These are phyloP conservation scores for Ligustrum vulgare DNA, from an alignment of 257 asterid species.

Conservation along the genomic window DNA sequence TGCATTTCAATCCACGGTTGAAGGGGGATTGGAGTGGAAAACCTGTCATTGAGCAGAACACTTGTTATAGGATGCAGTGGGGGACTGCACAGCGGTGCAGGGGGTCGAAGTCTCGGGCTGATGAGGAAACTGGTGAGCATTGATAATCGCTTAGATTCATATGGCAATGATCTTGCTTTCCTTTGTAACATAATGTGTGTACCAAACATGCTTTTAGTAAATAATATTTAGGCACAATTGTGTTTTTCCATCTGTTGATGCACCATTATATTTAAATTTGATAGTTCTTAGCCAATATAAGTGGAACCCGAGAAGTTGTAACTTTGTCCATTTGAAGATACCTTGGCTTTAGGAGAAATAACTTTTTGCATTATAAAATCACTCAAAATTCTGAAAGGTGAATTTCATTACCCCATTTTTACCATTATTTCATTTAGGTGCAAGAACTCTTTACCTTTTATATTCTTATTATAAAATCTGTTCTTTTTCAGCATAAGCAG, in stretches of 20 bases:
- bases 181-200: background rate
- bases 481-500: background rate
- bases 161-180: constrained; percentile 1
- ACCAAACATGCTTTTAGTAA: background rate
- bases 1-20: constrained; percentile 85
- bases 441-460: background rate
- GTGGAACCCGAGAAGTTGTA: background rate
- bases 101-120: constrained; percentile 85
- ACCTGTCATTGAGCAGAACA: constrained; percentile 91
- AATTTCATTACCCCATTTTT: background rate
- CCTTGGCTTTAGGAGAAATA: background rate
- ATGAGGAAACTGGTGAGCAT: constrained; percentile 87
- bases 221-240: background rate
- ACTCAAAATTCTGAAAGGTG: too few relatives aligned
- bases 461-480: background rate
- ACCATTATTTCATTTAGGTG: background rate
- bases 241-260: background rate
- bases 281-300: background rate
- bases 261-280: background rate
- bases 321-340: background rate
- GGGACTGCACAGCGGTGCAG: constrained; percentile 87
- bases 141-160: constrained; percentile 7
- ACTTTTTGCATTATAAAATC: too few relatives aligned
- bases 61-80: constrained; percentile 98
- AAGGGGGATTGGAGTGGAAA: constrained; percentile 96